Conservation (phyloP, 495 filamentous ascomycete species). For the Aspergillus asperescens region DNA sequence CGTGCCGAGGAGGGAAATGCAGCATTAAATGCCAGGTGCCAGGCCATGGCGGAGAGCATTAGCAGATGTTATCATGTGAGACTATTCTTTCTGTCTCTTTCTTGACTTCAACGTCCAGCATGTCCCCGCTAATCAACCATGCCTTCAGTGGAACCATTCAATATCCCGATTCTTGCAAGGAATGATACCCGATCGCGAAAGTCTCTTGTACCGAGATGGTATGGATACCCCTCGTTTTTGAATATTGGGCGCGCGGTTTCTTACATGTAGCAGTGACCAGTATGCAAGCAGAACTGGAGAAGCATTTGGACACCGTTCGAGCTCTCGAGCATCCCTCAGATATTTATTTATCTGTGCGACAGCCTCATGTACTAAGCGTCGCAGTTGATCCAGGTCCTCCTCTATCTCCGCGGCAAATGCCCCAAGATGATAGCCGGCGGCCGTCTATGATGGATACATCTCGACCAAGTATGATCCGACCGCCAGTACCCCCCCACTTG, state of each 20-base stretch:
- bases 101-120: not conserved
- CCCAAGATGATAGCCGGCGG: conserved; percentile 79
- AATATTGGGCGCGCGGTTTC: not conserved
- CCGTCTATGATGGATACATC: conserved; percentile 41
- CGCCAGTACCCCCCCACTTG: conserved; percentile 73
- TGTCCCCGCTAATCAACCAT: not conserved
- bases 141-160: conserved; percentile 62
- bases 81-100: not conserved
- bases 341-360: conserved; percentile 64
- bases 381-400: conserved; percentile 66
- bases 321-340: conserved; percentile 75
- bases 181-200: conserved; percentile 62
- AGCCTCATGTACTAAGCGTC: conserved; percentile 69
- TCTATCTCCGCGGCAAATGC: conserved; percentile 84
- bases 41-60: conserved; percentile 75
- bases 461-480: conserved; percentile 45
- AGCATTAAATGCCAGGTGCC: conserved; percentile 72
- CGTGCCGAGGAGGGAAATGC: conserved; percentile 81
- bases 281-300: conserved; percentile 79
- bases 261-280: conserved; percentile 55
- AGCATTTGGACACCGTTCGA: conserved; percentile 69
- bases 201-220: conserved; percentile 55
- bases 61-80: conserved; percentile 68
- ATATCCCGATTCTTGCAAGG: conserved; percentile 66
- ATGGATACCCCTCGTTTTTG: conserved; percentile 13